Base-by-base conservation (phyloP, 192 early-diverging fungal genomes). In the Spizellomyces punctatus region DNA sequence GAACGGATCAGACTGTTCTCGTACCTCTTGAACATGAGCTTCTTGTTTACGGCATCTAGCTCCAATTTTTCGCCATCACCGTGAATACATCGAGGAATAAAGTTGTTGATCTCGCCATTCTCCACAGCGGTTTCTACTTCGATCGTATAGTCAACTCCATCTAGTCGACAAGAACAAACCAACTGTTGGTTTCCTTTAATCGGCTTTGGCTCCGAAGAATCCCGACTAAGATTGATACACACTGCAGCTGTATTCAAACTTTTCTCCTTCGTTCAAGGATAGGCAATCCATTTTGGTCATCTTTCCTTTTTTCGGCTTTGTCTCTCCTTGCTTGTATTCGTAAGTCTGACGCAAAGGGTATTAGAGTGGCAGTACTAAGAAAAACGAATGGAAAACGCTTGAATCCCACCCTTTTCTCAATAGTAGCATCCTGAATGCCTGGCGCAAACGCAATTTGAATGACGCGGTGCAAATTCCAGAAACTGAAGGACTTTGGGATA, bases 381-480 rank as follows among this genome's bases (percentile, higher is more conserved):
- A 36, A 36, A n/a, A n/a, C n/a, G 27, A 36, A 36, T 36, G 27
- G 27, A 36, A 0, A 36, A 36, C 27, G 27, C 27, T 36, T 36
- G 27, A 36, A 36, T 36, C 67, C 14, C 50, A 69, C 67, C 22
- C 27, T 56, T 36, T 58, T 56, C 14, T 69, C 67, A 19, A 69
- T 69, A 41, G 52, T 43, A 6, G 27, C 42, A 16, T 69, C 67
- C 10, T 17, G 44, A 9, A 52, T 41, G 16, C 50, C 50, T 16
- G 67, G 55, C 8, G 12, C n/a, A n/a, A 58, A 41, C 14, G 67
- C 36, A 21, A 69, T 42, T 42, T 69, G 67, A 17, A 69, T 69
- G 55, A 69, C 52, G 0, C 67, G 52, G 43, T 69, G 67, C 54
- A 69, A n/a, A 41, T 69, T 69, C 55, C 52, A 69, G 67, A 69